Base-by-base conservation (phyloP, 2,329 filamentous ascomycete genomes). In the Aspergillus alliaceus region DNA sequence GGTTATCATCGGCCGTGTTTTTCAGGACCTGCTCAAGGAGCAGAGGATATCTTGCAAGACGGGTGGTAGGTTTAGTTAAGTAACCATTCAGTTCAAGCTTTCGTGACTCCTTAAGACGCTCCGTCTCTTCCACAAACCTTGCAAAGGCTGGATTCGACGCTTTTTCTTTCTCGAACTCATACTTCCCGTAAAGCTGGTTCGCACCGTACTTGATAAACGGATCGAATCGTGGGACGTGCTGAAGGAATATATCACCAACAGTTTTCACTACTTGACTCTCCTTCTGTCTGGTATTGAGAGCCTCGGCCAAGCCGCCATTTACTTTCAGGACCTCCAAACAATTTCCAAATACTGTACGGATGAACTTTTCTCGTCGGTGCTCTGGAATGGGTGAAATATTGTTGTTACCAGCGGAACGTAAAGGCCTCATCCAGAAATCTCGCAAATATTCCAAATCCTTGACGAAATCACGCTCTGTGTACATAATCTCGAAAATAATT, bases 71-170 rank as follows among this genome's bases (percentile, higher is more conserved):
- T 75, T 99, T 99, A 8, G 95, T 99, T 52, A 99, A 81, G 71
- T 99, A 99, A 65, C 95, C 95, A 73, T 99, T 99, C 58, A 99
- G 81, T 75, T 99, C 95, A 47, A 99, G 82, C 77, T 99, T 99
- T 62, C 95, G 86, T 6, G 93, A 98, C 74, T 99, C 95, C 74
- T 97, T 97, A 66, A 96, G 85, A 57, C 95, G 84, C 75, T 99
- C 95, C 6, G 96, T 96, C 73, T 98, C 93, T 64, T 99, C 95
- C 25, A 98, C 95, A 66, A 98, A 97, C 68, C 90, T 91, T 51
- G 89, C 81, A 73, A 99, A 99, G 39, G 85, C 85, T 1, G 88
- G 84, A 68, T 99, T 99, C 56, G 87, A 84, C 15, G 90, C 88
- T 66, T 95, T 91, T 77, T 99, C 95, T 68, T 95, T 95, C 76